phyloP scores from a whole-genome alignment of 2,329 filamentous ascomycete genomes.

The Orbilia ellipsospora region DNA sequence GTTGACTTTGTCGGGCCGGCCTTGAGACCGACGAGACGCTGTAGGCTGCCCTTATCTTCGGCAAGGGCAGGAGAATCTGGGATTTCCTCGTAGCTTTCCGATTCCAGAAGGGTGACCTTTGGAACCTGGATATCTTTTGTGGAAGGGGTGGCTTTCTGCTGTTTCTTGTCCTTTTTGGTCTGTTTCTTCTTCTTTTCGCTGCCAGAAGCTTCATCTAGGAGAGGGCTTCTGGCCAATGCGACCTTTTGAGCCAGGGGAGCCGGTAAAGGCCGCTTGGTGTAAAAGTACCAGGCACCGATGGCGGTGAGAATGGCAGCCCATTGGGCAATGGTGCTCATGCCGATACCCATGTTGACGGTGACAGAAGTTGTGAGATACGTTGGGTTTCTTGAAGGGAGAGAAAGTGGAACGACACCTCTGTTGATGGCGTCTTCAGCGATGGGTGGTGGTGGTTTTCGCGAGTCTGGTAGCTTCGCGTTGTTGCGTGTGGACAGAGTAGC shows the following conservation, averaged over 20 bases:
- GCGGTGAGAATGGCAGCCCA: slow-evolving; percentile 36
- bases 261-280: slow-evolving; percentile 20
- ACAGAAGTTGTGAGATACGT: neutral
- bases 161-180: slow-evolving; percentile 45
- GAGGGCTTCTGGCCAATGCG: slow-evolving; percentile 9
- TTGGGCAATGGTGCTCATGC: slow-evolving; percentile 53
- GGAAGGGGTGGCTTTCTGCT: slow-evolving; percentile 29
- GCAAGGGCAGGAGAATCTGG: slow-evolving; percentile 24
- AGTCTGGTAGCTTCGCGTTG: slow-evolving; percentile 36
- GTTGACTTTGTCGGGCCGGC: slow-evolving; percentile 26
- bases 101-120: slow-evolving; percentile 36
- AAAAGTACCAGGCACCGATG: slow-evolving; percentile 40
- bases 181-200: slow-evolving; percentile 49
- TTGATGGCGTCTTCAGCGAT: neutral
- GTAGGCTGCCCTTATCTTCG: slow-evolving; percentile 53
- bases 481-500: slow-evolving; percentile 27
- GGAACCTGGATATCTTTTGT: slow-evolving; percentile 38
- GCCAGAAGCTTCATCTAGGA: slow-evolving; percentile 39
- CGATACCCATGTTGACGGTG: slow-evolving; percentile 44
- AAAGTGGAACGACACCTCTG: neutral
- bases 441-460: neutral
- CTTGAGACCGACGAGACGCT: slow-evolving; percentile 50
- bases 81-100: slow-evolving; percentile 33
- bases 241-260: slow-evolving; percentile 25
- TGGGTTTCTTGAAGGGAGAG: neutral